Evolutionary conservation across 2,329 filamentous ascomycete species (phyloP).

Genomic region (Aaosphaeria arxii): DNA sequence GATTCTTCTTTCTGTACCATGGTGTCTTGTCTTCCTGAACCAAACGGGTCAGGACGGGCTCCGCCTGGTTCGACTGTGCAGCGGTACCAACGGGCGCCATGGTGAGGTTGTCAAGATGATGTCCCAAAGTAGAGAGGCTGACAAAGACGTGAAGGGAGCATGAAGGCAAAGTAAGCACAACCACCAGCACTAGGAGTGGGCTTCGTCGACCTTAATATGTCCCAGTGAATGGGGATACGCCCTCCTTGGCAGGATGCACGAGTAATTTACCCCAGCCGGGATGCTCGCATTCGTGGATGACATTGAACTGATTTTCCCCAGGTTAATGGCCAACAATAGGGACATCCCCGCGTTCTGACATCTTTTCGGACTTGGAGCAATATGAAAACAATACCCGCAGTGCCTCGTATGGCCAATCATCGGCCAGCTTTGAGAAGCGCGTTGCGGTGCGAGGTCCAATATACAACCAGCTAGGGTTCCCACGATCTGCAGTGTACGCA

Average conservation of each 20-base stretch:
- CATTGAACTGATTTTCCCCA: constrained; percentile 2
- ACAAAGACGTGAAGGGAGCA: background rate
- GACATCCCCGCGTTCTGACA: background rate
- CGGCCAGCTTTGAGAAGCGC: background rate
- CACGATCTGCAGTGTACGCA: background rate
- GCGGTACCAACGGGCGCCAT: constrained; percentile 16
- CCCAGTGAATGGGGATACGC: constrained; percentile 1
- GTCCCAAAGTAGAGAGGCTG: background rate
- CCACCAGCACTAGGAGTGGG: background rate
- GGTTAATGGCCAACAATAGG: constrained; percentile 1
- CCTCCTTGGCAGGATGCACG: background rate
- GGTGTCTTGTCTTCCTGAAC: constrained; percentile 38
- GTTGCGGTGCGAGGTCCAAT: background rate
- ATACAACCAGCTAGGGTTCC: background rate
- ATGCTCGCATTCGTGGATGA: background rate
- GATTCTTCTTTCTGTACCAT: constrained; percentile 40
- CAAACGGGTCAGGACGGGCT: constrained; percentile 40
- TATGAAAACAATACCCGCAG: background rate
- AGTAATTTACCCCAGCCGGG: constrained; percentile 1
- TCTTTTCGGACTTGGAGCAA: background rate
- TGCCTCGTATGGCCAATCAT: background rate
- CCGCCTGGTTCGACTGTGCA: constrained; percentile 13
- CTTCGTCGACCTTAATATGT: constrained; percentile 3
- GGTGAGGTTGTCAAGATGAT: background rate
- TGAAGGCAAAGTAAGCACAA: background rate